Evolutionary conservation across 1,139 yeast species (phyloP).

Genomic region (Diutina ranongensis): DNA sequence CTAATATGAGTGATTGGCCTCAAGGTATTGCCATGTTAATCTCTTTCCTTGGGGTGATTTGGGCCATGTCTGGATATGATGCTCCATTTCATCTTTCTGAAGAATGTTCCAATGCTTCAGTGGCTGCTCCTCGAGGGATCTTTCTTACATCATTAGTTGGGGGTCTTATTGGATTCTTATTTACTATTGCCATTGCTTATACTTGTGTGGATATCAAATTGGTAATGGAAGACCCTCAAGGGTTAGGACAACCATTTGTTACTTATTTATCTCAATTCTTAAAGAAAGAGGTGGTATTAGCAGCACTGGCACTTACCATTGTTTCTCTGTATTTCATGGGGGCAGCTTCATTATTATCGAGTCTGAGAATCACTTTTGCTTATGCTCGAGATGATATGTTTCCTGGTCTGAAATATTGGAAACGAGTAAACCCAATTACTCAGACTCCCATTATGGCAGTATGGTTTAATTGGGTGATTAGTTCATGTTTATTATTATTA

Average conservation of each 20-base stretch:
- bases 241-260: conserved; percentile 59
- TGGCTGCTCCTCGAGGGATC: conserved; percentile 57
- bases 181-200: conserved; percentile 57
- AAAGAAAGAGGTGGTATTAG: conserved; percentile 31
- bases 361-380: conserved; percentile 59
- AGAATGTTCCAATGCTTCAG: conserved; percentile 54
- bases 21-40: conserved; percentile 49
- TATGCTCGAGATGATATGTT: conserved; percentile 63
- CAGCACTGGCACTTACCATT: conserved; percentile 49
- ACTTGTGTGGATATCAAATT: conserved; percentile 42
- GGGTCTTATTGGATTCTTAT: conserved; percentile 49
- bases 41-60: conserved; percentile 55
- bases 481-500: conserved; percentile 43
- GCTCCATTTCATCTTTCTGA: conserved; percentile 66
- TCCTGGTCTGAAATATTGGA: conserved; percentile 46
- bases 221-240: conserved; percentile 33
- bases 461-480: conserved; percentile 48
- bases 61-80: conserved; percentile 74
- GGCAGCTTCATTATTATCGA: conserved; percentile 55
- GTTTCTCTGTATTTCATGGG: conserved; percentile 59
- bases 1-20: conserved; percentile 59
- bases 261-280: conserved; percentile 44
- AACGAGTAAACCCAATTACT: conserved; percentile 39
- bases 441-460: conserved; percentile 63
- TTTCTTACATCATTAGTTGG: conserved; percentile 53